phyloP scores from a whole-genome alignment of 306 rosid species.

The Vachellia pachyceras region DNA sequence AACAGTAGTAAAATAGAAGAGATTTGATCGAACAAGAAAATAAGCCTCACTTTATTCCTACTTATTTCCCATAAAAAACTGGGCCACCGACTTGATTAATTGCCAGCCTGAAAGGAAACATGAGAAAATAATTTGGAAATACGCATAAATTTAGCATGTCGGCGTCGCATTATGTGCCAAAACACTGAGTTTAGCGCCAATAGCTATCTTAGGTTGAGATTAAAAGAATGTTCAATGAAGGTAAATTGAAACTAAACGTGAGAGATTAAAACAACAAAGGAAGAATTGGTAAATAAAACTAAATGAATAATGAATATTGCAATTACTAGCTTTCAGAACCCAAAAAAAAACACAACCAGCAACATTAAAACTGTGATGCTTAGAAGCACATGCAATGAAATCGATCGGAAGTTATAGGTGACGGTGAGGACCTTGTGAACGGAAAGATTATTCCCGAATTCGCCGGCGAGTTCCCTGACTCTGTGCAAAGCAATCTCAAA shows the following conservation, averaged over 20 bases:
- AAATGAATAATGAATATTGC: not conserved
- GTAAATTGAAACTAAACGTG: not conserved
- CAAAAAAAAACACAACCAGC: no score
- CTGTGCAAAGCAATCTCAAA: conserved; percentile 60
- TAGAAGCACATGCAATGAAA: not conserved
- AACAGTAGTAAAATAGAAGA: not conserved
- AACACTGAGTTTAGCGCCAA: conserved; percentile 37
- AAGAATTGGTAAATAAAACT: not conserved
- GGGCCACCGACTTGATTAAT: conserved; percentile 24
- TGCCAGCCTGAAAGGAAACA: conserved; percentile 29
- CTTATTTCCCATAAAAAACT: conserved; percentile 29
- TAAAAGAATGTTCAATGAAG: conserved; percentile 6
- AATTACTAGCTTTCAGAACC: not conserved
- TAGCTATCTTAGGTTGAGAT: conserved; percentile 1
- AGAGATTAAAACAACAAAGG: not conserved
- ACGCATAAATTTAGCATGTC: not conserved
- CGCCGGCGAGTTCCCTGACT: conserved; percentile 78
- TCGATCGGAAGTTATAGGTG: not conserved
- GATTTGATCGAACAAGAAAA: conserved; percentile 30
- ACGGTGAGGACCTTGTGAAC: conserved; percentile 65
- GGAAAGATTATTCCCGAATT: conserved; percentile 68
- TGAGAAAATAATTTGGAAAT: not conserved
- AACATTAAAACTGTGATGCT: not conserved
- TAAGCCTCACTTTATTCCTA: not conserved
- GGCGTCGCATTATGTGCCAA: conserved; percentile 21